Evolutionary conservation across 2,329 filamentous ascomycete genomes (phyloP).

Genomic region (Claviceps purpurea): DNA sequence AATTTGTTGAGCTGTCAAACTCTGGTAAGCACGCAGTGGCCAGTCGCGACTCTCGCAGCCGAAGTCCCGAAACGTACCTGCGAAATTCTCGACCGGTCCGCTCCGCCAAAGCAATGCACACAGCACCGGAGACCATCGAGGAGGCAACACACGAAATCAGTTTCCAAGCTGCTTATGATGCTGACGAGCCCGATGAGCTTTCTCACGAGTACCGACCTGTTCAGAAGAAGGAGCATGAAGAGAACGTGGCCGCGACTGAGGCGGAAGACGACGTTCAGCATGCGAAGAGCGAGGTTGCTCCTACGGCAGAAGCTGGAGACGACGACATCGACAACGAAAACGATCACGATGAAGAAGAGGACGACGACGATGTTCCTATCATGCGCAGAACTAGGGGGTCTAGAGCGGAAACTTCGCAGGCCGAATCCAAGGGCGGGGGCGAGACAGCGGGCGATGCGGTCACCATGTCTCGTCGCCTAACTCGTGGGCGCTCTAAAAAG

Average conservation of each 20-base stretch:
- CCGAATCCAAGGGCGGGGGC: slow-evolving; percentile 16
- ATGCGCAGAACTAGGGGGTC: slow-evolving; percentile 31
- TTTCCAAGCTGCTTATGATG: slow-evolving; percentile 17
- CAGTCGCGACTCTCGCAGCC: slow-evolving; percentile 37
- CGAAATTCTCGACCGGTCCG: slow-evolving; percentile 32
- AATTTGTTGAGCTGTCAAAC: slow-evolving; percentile 43
- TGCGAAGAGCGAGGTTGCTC: slow-evolving; percentile 14
- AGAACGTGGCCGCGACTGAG: slow-evolving; percentile 15
- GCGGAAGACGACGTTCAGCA: slow-evolving; percentile 13
- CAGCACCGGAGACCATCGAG: slow-evolving; percentile 32
- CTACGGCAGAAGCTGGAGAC: slow-evolving; percentile 7
- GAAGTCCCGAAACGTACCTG: slow-evolving; percentile 38
- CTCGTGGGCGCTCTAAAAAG: slow-evolving; percentile 29
- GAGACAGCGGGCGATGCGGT: slow-evolving; percentile 17
- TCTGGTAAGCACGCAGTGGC: slow-evolving; percentile 44
- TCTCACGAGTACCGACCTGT: slow-evolving; percentile 18
- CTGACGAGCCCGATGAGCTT: slow-evolving; percentile 25
- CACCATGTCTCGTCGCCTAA: slow-evolving; percentile 31
- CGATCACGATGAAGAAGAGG: slow-evolving; percentile 26
- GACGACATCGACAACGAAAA: slow-evolving; percentile 33
- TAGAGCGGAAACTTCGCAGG: slow-evolving; percentile 18
- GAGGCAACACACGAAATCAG: slow-evolving; percentile 42
- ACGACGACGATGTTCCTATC: slow-evolving; percentile 36
- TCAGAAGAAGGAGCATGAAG: slow-evolving; percentile 15
- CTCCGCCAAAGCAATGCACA: slow-evolving; percentile 36